phyloP scores from a whole-genome alignment of 768 basidiomycete species.

The Clavaria fumosa region DNA sequence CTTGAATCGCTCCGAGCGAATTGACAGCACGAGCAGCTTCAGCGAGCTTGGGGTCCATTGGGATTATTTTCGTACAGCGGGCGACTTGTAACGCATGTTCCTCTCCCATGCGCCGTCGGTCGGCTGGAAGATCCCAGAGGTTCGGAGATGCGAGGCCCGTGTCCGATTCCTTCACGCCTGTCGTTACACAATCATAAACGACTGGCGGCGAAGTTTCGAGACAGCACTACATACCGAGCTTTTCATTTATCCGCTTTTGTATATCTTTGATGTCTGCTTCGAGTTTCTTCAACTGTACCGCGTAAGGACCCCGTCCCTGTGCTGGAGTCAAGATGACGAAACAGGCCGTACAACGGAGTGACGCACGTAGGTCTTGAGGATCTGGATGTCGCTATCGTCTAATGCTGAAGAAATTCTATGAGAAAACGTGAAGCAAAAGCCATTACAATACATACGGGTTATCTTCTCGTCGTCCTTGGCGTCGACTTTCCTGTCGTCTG shows the following conservation, averaged over 20 bases:
- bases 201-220: background rate
- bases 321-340: conserved; percentile 4
- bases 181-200: background rate
- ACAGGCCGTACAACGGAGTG: background rate
- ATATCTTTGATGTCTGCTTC: conserved; percentile 91
- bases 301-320: conserved; percentile 98
- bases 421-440: no score
- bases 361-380: conserved; percentile 92
- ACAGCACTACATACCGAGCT: conserved; percentile 50
- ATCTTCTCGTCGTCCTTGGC: conserved; percentile 92
- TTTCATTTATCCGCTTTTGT: conserved; percentile 95
- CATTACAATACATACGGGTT: conserved; percentile 41
- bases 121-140: conserved; percentile 92
- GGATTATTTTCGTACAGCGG: conserved; percentile 96
- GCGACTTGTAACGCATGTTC: conserved; percentile 95
- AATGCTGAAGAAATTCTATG: no score
- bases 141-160: conserved; percentile 95
- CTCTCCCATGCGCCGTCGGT: conserved; percentile 78
- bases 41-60: conserved; percentile 58
- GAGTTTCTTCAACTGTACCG: conserved; percentile 69
- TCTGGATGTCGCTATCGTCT: conserved; percentile 97
- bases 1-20: conserved; percentile 58
- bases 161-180: conserved; percentile 95
- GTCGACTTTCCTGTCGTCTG: conserved; percentile 77
- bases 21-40: conserved; percentile 70